Base-by-base conservation (phyloP, 2,329 filamentous ascomycete species). In the Chrysoporthe austroafricana region DNA sequence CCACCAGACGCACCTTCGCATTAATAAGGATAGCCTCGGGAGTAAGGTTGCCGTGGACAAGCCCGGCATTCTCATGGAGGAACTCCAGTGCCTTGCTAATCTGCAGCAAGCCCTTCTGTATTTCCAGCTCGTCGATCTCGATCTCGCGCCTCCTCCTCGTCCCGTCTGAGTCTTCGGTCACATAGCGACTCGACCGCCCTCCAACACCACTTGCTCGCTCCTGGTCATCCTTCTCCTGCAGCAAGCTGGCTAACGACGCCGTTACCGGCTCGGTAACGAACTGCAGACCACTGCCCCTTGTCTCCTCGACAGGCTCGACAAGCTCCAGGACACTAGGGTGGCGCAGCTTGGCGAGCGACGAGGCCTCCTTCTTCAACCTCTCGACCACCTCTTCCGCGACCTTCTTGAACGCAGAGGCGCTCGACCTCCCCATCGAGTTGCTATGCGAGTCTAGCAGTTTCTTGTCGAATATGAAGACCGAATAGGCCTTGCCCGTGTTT, bases 91-190 rank as follows among this genome's bases (percentile, higher is more conserved):
- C 95, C 77, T 97, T 97, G 75, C 91, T 94, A 71, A 99, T 87
- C 78, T 99, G 96, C 69, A 98, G 81, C 70, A 99, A 79, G 0
- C 96, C 96, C 79, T 99, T 99, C 78, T 99, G 96, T 73, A 98
- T 96, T 79, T 99, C 96, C 68, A 99, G 83, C 80, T 98, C 96
- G 76, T 99, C 96, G 70, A 99, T 93, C 77, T 98, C 95, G 16
- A 97, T 79, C 75, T 98, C 94, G 73, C 92, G 86, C 73, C 93
- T 84, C 73, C 89, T 86, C 71, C 88, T 85, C 62, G 88, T 88
- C 46, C 92, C 92, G 72, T 94, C 90, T 0, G 90, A 83, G 72
- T 94, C 91, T 75, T 96, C 93, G 1, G 92, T 89, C 65, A 96
- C 90, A 79, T 90, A 96, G 73, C 93, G 90, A 77, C 92, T 94